A percentile compares a stretch with the other conserved stretches of the same genome.
phyloP scores from a whole-genome alignment of 148 eudicot species.

The Vaccinium myrtillus region DNA sequence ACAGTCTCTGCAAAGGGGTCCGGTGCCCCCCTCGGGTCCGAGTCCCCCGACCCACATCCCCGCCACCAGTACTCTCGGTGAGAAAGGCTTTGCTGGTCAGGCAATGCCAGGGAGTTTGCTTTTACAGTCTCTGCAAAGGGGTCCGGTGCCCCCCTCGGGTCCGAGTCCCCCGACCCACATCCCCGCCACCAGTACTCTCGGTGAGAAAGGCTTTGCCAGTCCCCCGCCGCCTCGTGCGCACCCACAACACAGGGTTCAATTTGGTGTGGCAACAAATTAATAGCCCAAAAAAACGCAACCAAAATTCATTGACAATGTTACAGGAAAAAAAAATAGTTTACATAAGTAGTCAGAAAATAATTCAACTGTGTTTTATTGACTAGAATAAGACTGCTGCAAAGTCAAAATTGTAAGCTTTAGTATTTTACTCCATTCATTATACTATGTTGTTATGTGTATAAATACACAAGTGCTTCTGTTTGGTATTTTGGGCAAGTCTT shows the following conservation, averaged over 20 bases:
- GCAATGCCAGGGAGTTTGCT: background rate
- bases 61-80: background rate
- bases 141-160: background rate
- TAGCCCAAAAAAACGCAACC: background rate
- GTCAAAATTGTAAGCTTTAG: background rate
- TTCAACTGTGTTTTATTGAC: background rate
- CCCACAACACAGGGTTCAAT: constrained; percentile 6
- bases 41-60: constrained; percentile 7
- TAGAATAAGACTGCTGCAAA: background rate
- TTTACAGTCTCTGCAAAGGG: constrained; percentile 5
- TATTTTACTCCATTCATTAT: background rate
- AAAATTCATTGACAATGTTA: background rate
- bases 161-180: background rate
- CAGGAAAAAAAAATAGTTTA: background rate
- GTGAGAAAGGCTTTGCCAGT: constrained; percentile 12
- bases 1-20: constrained; percentile 1
- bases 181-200: background rate
- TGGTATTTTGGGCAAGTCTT: too few relatives aligned
- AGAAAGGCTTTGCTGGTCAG: constrained; percentile 14
- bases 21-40: background rate
- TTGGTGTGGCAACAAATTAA: constrained; percentile 7
- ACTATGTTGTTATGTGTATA: background rate
- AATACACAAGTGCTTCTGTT: too few relatives aligned
- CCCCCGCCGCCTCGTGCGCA: background rate
- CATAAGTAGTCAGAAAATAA: background rate